Conservation (phyloP, 2,329 filamentous ascomycete genomes). For the Aureobasidium sp. region DNA sequence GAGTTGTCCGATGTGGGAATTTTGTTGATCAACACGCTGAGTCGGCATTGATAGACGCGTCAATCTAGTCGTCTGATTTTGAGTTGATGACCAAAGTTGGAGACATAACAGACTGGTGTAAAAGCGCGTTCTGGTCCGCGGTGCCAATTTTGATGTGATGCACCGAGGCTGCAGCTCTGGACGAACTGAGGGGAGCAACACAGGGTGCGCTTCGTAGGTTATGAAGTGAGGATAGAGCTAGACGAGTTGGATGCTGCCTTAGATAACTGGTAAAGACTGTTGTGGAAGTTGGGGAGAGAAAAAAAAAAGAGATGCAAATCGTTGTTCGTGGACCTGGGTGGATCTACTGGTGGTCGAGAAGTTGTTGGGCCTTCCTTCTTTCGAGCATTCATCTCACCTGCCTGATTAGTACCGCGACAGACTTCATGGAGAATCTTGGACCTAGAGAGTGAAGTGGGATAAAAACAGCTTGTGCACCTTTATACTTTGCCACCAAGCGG, state of each 20-base stretch:
- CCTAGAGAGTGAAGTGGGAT: not conserved
- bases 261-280: no score
- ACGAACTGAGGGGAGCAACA: not conserved
- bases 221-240: not conserved
- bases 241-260: not conserved
- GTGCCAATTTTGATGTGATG: not conserved
- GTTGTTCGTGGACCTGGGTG: not conserved
- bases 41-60: not conserved
- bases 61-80: not conserved
- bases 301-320: no score
- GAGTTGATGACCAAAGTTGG: not conserved
- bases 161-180: not conserved
- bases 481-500: not conserved
- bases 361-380: not conserved
- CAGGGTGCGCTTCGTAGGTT: not conserved
- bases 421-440: not conserved
- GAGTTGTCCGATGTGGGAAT: not conserved
- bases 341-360: not conserved
- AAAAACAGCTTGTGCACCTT: slow-evolving; percentile 6
- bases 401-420: not conserved
- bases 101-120: not conserved
- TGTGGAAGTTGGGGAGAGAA: no score
- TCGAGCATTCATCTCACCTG: not conserved
- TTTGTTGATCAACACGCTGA: not conserved
- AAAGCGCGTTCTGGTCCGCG: not conserved